Conservation (phyloP, 805 yeast species). For the Helenozyma baotianmanensis region DNA sequence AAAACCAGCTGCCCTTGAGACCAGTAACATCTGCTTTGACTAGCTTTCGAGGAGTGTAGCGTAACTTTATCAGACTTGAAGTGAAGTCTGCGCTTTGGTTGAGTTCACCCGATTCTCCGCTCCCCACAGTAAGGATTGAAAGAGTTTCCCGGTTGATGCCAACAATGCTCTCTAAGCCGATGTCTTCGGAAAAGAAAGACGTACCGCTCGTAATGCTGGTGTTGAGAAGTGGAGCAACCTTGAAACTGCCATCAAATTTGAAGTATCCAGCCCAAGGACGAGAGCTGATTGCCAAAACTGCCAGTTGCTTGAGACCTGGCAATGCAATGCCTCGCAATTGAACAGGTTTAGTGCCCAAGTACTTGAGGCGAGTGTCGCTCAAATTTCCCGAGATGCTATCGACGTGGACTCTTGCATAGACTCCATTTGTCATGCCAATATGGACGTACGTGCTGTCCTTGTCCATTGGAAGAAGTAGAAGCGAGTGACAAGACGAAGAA, state of each 20-base stretch:
- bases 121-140: slow-evolving; percentile 51
- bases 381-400: slow-evolving; percentile 56
- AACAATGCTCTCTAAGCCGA: slow-evolving; percentile 55
- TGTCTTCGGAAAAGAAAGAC: slow-evolving; percentile 60
- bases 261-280: slow-evolving; percentile 52
- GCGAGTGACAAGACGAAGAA: slow-evolving; percentile 38
- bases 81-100: slow-evolving; percentile 24
- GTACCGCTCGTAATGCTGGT: slow-evolving; percentile 43
- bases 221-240: slow-evolving; percentile 44
- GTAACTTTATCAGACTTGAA: slow-evolving; percentile 34
- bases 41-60: slow-evolving; percentile 50
- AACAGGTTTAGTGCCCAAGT: slow-evolving; percentile 68
- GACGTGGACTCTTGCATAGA: slow-evolving; percentile 60
- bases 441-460: slow-evolving; percentile 44
- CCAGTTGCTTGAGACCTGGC: slow-evolving; percentile 20
- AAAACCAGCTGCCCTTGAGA: slow-evolving; percentile 22
- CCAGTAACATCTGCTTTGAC: slow-evolving; percentile 11
- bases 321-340: slow-evolving; percentile 35
- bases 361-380: slow-evolving; percentile 61
- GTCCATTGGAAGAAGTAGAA: slow-evolving; percentile 18
- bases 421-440: slow-evolving; percentile 81
- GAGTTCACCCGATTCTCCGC: slow-evolving; percentile 23
- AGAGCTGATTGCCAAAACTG: slow-evolving; percentile 48
- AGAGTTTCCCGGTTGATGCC: slow-evolving; percentile 53
- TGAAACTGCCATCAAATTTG: slow-evolving; percentile 29